Percentiles rank a stretch among this genome's conserved stretches.
Conservation (phyloP, 2,329 filamentous ascomycete species). For the Apiospora aurea region DNA sequence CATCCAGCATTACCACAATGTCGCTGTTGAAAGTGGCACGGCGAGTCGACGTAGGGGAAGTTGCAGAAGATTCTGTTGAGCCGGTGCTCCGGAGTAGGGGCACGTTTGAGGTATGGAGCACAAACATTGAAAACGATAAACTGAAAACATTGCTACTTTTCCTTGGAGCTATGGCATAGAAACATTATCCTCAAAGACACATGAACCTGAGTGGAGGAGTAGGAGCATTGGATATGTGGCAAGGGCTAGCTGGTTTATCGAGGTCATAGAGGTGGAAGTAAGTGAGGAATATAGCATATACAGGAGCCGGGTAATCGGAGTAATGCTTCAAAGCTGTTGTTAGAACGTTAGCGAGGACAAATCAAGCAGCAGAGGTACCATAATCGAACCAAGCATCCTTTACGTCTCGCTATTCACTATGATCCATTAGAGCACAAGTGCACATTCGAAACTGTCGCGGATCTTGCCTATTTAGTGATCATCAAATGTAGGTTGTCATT, state of each 20-base stretch:
- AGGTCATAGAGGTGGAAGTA: not conserved
- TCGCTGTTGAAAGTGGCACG: not conserved
- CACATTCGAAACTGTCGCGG: not conserved
- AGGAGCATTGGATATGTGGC: conserved; percentile 4
- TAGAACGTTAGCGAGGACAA: conserved; percentile 6
- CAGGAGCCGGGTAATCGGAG: not conserved
- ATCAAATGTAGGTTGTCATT: not conserved
- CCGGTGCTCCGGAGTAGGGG: not conserved
- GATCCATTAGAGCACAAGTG: not conserved
- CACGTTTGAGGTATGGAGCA: not conserved
- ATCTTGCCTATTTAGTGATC: not conserved
- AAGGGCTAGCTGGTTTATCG: not conserved
- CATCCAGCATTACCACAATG: not conserved
- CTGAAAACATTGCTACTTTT: not conserved
- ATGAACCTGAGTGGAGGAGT: not conserved
- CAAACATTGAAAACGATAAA: not conserved
- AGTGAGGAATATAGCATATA: not conserved
- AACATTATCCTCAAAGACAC: not conserved
- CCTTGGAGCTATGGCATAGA: not conserved
- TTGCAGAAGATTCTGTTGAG: not conserved
- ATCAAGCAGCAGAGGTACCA: not conserved
- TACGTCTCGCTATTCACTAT: not conserved
- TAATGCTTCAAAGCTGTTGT: not conserved
- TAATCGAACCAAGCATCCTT: not conserved
- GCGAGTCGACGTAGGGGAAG: not conserved